phyloP scores from a whole-genome alignment of 164 flowering plant genomes.

The Nymphaea colorata region DNA sequence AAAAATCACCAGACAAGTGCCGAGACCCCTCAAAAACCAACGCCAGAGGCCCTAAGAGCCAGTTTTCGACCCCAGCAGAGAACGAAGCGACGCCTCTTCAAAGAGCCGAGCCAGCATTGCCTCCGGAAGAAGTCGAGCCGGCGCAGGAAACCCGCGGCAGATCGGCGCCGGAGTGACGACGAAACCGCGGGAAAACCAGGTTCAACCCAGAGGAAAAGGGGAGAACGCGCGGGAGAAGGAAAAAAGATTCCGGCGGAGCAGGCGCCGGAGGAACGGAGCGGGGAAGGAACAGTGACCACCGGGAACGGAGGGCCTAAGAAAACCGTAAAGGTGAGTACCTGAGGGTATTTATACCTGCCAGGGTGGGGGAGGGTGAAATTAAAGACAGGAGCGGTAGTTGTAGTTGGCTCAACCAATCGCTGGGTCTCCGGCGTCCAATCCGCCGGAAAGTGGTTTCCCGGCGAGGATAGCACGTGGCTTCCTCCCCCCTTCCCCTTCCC shows the following conservation, averaged over 20 bases:
- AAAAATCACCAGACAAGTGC: neutral
- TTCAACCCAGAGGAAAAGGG: neutral
- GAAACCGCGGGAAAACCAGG: neutral
- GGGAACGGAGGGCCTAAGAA: conserved; percentile 18
- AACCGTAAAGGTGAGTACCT: conserved; percentile 24
- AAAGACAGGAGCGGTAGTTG: conserved; percentile 60
- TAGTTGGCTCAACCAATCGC: conserved; percentile 85
- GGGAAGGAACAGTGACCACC: conserved; percentile 12
- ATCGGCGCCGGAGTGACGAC: neutral
- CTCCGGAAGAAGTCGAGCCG: neutral
- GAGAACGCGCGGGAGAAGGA: neutral
- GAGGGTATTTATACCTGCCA: neutral
- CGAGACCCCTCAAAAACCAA: neutral
- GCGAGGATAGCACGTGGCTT: neutral
- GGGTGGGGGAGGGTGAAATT: neutral
- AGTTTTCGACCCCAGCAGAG: neutral
- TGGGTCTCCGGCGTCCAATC: conserved; percentile 7
- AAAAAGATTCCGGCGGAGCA: conserved; percentile 16
- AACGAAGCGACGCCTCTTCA: neutral
- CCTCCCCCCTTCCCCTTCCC: neutral
- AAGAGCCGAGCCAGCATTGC: neutral
- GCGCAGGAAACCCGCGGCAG: neutral
- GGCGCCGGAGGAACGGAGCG: conserved; percentile 6
- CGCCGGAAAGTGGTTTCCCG: neutral
- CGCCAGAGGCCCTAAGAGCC: neutral